Conservation (phyloP, 2,329 filamentous ascomycete species). For the Aspergillus brasiliensis region DNA sequence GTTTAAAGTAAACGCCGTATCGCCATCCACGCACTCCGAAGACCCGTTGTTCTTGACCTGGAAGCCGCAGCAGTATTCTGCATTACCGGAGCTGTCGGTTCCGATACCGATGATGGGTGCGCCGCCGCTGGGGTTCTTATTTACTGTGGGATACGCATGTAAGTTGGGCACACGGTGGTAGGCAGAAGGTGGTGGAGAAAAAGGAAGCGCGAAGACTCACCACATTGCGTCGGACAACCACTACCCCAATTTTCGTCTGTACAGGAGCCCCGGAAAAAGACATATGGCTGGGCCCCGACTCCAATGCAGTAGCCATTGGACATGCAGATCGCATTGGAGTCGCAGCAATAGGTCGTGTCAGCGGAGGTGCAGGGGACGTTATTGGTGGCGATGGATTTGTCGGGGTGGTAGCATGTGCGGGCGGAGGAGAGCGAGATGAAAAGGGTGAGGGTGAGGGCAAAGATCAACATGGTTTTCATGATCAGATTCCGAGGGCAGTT, state of each 20-base stretch:
- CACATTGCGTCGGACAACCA: conserved; percentile 6
- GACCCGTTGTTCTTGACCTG: not conserved
- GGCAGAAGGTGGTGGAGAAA: too few species aligned
- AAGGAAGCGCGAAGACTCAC: not conserved
- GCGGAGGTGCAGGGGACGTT: not conserved
- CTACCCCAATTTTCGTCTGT: conserved; percentile 5
- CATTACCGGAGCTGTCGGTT: not conserved
- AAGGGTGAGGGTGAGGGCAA: not conserved
- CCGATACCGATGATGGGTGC: conserved; percentile 7
- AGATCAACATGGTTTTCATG: not conserved
- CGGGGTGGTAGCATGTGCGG: conserved; percentile 10
- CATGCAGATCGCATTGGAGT: conserved; percentile 2
- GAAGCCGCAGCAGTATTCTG: conserved; percentile 8
- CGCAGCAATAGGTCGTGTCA: conserved; percentile 5
- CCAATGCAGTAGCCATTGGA: conserved; percentile 9
- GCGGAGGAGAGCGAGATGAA: not conserved
- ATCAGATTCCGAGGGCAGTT: not conserved
- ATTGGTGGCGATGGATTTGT: not conserved
- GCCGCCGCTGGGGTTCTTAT: not conserved
- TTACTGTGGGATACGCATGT: not conserved
- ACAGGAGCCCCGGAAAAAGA: conserved; percentile 1
- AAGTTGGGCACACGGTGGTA: not conserved
- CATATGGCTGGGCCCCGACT: not conserved
- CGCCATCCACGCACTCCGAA: not conserved
- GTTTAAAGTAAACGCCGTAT: not conserved